phyloP scores from a whole-genome alignment of 768 basidiomycete species.

The Leccinum disarticulatum region DNA sequence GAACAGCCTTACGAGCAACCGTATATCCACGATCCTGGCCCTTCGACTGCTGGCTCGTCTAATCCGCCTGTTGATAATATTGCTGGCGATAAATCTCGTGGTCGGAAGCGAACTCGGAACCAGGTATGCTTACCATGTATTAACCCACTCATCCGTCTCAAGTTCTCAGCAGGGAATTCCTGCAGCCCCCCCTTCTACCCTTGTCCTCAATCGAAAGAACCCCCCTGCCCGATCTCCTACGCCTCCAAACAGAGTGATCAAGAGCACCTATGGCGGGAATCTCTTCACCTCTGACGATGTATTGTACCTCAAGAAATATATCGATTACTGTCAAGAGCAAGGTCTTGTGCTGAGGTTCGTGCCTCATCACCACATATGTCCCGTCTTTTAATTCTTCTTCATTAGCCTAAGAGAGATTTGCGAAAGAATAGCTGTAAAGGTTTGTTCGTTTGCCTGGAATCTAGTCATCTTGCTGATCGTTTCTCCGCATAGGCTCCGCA shows the following conservation, averaged over 20 bases:
- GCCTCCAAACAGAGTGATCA: conserved; percentile 79
- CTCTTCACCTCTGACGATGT: conserved; percentile 85
- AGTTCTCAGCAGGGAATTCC: conserved; percentile 47
- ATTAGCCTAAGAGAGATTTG: conserved; percentile 73
- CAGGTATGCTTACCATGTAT: conserved; percentile 40
- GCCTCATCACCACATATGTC: background rate
- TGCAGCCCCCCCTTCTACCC: conserved; percentile 61
- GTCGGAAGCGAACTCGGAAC: conserved; percentile 66
- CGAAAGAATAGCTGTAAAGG: conserved; percentile 83
- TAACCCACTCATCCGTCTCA: conserved; percentile 2
- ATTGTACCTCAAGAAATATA: conserved; percentile 81
- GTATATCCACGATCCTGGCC: conserved; percentile 55
- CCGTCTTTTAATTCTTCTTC: conserved; percentile 27
- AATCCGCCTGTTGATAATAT: conserved; percentile 23
- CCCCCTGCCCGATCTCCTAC: conserved; percentile 80
- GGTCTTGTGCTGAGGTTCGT: conserved; percentile 75
- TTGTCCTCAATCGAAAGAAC: conserved; percentile 64
- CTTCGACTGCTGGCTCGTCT: conserved; percentile 45
- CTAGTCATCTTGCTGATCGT: conserved; percentile 5
- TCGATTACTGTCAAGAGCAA: conserved; percentile 88
- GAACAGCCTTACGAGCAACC: conserved; percentile 59
- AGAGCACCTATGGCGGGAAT: conserved; percentile 89
- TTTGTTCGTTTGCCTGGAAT: conserved; percentile 25
- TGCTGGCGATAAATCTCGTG: conserved; percentile 50
- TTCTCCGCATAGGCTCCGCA: conserved; percentile 64